Conservation (phyloP, 2,329 filamentous ascomycete genomes). For the Epichloe sibirici region DNA sequence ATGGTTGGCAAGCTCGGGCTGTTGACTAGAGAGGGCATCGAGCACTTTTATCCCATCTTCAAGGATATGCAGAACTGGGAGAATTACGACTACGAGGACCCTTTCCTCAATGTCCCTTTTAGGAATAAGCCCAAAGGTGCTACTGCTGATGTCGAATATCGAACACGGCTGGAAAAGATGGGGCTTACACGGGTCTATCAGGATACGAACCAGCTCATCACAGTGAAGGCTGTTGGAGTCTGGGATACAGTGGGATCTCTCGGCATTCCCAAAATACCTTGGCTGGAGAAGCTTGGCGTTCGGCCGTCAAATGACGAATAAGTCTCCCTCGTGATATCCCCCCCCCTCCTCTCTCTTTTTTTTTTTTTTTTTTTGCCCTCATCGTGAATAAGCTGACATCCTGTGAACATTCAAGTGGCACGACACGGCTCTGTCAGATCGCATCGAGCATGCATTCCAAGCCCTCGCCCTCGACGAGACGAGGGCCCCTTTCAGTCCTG, state of each 20-base stretch:
- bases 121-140: slow-evolving; percentile 34
- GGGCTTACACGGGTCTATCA: slow-evolving; percentile 31
- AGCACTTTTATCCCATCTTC: slow-evolving; percentile 43
- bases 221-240: slow-evolving; percentile 33
- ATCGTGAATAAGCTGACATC: slow-evolving; percentile 17
- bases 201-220: slow-evolving; percentile 29
- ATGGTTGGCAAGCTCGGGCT: slow-evolving; percentile 40
- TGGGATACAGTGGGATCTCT: slow-evolving; percentile 33
- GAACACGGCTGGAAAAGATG: slow-evolving; percentile 31
- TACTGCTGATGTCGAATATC: slow-evolving; percentile 29
- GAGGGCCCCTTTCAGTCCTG: slow-evolving; percentile 40
- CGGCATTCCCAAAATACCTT: slow-evolving; percentile 32
- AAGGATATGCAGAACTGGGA: slow-evolving; percentile 44
- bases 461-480: slow-evolving; percentile 46
- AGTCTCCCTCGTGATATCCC: slow-evolving; percentile 15
- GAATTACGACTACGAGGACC: slow-evolving; percentile 31
- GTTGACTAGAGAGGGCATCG: slow-evolving; percentile 39
- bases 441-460: slow-evolving; percentile 46
- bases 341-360: background rate
- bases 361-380: background rate
- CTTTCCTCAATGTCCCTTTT: slow-evolving; percentile 35
- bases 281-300: slow-evolving; percentile 35
- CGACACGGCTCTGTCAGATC: slow-evolving; percentile 39
- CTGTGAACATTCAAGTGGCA: slow-evolving; percentile 35
- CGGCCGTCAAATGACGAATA: slow-evolving; percentile 33